A percentile compares a stretch with the other conserved stretches of the same genome.
Evolutionary conservation across 1,284 basidiomycete genomes (phyloP).

Genomic region (Malassezia globosa): DNA sequence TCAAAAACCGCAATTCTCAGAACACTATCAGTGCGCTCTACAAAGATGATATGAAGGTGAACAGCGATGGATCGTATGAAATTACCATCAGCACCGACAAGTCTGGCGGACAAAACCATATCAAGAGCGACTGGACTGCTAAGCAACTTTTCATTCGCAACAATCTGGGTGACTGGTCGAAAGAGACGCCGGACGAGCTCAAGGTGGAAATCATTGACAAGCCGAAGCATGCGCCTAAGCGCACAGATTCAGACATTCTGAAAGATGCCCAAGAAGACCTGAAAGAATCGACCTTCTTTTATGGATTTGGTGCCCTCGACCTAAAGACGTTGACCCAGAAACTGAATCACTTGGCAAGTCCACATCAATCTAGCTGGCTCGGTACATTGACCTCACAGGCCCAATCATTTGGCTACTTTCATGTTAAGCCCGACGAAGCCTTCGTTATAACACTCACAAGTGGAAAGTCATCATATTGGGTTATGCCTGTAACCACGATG

Average conservation of each 20-base stretch:
- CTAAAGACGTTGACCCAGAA: slow-evolving; percentile 9
- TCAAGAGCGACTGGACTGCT: slow-evolving; percentile 6
- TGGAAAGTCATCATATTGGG: slow-evolving; percentile 14
- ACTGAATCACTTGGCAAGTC: background rate
- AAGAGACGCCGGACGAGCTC: slow-evolving; percentile 12
- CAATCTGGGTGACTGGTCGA: slow-evolving; percentile 15
- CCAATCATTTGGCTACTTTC: slow-evolving; percentile 9
- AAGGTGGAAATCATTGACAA: slow-evolving; percentile 2
- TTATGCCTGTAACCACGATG: slow-evolving; percentile 7
- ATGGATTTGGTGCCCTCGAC: slow-evolving; percentile 16
- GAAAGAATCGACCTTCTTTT: slow-evolving; percentile 13
- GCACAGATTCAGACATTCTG: slow-evolving; percentile 5
- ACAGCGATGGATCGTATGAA: slow-evolving; percentile 12
- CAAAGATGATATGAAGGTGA: slow-evolving; percentile 6
- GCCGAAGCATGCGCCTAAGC: background rate
- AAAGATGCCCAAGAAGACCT: slow-evolving; percentile 1
- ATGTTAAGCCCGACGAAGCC: slow-evolving; percentile 10
- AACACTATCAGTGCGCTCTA: slow-evolving; percentile 6
- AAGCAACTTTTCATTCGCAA: slow-evolving; percentile 14
- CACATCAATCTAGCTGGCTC: slow-evolving; percentile 4
- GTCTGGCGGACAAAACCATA: slow-evolving; percentile 3
- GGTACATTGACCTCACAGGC: slow-evolving; percentile 18
- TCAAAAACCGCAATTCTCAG: slow-evolving; percentile 16
- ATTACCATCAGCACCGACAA: slow-evolving; percentile 8
- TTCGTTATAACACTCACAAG: slow-evolving; percentile 10